Conservation (phyloP, 768 basidiomycete species). For the Heimioporus sp. region DNA sequence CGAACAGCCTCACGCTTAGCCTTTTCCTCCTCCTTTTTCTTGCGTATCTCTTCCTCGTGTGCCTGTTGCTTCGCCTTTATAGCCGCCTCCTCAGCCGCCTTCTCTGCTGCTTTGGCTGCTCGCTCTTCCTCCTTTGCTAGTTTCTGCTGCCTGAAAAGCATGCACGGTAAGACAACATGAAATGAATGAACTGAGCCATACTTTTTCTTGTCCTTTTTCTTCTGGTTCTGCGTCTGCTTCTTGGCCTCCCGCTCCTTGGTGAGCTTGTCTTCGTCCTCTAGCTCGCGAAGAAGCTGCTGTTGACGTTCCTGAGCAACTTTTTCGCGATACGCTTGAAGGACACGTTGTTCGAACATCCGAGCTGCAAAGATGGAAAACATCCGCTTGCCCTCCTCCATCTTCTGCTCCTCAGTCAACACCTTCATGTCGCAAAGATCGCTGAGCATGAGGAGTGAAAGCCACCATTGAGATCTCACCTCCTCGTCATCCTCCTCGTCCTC, state of each 20-base stretch:
- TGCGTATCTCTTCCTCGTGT: constrained; percentile 76
- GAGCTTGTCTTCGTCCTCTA: constrained; percentile 92
- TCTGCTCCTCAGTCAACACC: constrained; percentile 93
- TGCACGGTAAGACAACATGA: neutral
- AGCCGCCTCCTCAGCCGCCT: constrained; percentile 83
- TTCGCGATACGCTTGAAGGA: constrained; percentile 94
- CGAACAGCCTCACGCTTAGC: constrained; percentile 69
- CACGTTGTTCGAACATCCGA: constrained; percentile 98
- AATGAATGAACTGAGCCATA: constrained; percentile 36
- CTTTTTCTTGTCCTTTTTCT: constrained; percentile 99
- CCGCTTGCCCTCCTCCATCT: constrained; percentile 98
- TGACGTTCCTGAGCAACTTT: constrained; percentile 96
- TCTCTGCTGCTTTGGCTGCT: constrained; percentile 78
- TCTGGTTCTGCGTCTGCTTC: constrained; percentile 91
- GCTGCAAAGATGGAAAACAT: constrained; percentile 99
- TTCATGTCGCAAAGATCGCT: constrained; percentile 25
- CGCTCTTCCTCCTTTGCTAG: constrained; percentile 90
- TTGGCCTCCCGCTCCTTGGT: constrained; percentile 88
- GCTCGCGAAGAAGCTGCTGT: constrained; percentile 86
- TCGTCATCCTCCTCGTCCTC: constrained; percentile 48
- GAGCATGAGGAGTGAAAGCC: constrained; percentile 5
- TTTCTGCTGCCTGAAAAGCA: constrained; percentile 73
- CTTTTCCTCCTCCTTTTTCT: constrained; percentile 88
- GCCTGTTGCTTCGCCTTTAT: constrained; percentile 71
- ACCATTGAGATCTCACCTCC: constrained; percentile 35